Evolutionary conservation across 768 basidiomycete genomes (phyloP), one percentile per base, ranked within the genome.

Genomic region (Boletus pseudopeckii): DNA sequence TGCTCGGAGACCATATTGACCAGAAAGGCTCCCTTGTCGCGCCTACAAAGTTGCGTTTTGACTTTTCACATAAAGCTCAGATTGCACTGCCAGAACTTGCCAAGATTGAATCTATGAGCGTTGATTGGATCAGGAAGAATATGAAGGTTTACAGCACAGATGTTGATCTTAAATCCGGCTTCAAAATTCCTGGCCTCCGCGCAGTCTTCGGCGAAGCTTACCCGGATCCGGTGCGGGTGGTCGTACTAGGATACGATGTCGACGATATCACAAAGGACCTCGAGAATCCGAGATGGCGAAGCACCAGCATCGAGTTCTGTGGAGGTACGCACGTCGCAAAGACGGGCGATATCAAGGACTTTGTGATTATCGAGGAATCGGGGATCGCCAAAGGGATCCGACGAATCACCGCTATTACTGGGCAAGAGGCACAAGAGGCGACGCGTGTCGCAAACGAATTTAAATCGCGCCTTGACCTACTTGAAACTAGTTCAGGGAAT

Each of bases 291-390:
- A 92, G 88, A 72, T 99, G 97, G 97, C 76, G 90, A 44, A 74
- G 72, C 28, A 97, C 96, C 11, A 94, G 90, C 69, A 83, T 97
- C 57, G 97, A 99, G 73, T 96, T 99, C 68, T 99, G 97, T 69
- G 97, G 97, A 72, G 97, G 97, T 71, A 99, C 97, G 84, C 97
- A 99, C 68, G 97, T 99, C 50, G 81, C 84, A n/a, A 90, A 86
- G 73, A 99, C 97, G 0, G 92, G 95, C 17, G 92, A 95, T 63
- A 98, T 99, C 80, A 95, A 96, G 72, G 88, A 92, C 67, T 89
- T 99, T 68, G 86, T 95, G 28, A 89, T 99, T 56, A 87, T 82
- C 6, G 97, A 98, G 64, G 97, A 98, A 71, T 90, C 90, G 5
- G 95, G 95, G 33, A 98, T 98, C 63, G 97, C 97, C 7, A 98